These are phyloP conservation scores for Heliophila coronopifolia DNA, from an alignment of 441 rosid species.

Conservation along the genomic window DNA sequence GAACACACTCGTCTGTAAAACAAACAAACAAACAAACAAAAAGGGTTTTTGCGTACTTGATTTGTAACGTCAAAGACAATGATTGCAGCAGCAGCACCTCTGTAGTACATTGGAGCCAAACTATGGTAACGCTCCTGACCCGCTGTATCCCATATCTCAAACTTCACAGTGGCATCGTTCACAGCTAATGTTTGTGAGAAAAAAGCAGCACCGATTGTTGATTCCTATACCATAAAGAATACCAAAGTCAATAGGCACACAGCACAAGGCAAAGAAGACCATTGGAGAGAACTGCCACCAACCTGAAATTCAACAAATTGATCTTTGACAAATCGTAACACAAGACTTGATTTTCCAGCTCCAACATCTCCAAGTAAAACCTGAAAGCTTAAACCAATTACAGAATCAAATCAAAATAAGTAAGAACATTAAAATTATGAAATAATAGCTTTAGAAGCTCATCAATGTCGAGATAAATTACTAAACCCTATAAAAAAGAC, in stretches of 20 bases:
- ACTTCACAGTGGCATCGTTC: slow-evolving; percentile 87
- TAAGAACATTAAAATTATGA: no score
- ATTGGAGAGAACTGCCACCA: no score
- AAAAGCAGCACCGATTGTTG: slow-evolving; percentile 96
- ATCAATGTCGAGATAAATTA: no score
- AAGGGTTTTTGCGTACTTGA: slow-evolving; percentile 35
- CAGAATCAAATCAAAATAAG: neutral
- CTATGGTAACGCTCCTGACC: slow-evolving; percentile 98
- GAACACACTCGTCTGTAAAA: neutral
- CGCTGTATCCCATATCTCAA: slow-evolving; percentile 99
- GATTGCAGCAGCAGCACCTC: slow-evolving; percentile 93
- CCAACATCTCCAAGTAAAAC: slow-evolving; percentile 98
- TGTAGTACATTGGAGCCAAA: slow-evolving; percentile 96
- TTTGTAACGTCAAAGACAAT: slow-evolving; percentile 87
- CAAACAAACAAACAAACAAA: no score
- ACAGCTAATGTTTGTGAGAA: slow-evolving; percentile 90
- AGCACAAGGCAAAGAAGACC: no score
- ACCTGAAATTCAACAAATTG: slow-evolving; percentile 98
- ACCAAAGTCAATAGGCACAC: slow-evolving; percentile 10
- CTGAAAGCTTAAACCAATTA: slow-evolving; percentile 34
- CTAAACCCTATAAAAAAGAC: no score
- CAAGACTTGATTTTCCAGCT: slow-evolving; percentile 95
- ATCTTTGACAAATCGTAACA: slow-evolving; percentile 86
- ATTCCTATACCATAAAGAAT: slow-evolving; percentile 50
- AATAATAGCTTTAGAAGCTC: no score